A percentile compares a stretch with the other conserved stretches of the same genome.
Evolutionary conservation across 495 filamentous ascomycete genomes (phyloP).

Genomic region (Massariosphaeria phaeospora): DNA sequence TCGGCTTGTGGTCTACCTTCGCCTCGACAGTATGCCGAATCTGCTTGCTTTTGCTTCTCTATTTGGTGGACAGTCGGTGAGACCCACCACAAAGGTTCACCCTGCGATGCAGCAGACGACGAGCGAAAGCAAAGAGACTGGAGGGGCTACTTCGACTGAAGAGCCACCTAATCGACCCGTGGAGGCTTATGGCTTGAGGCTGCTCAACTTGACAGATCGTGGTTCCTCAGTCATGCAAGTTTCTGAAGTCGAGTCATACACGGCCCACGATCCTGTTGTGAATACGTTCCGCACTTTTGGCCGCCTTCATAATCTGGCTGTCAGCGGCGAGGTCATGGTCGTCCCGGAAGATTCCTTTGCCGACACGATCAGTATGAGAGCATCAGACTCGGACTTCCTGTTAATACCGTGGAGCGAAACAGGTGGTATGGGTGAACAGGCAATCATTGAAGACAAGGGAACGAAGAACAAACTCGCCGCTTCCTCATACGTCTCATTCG

Average conservation of each 20-base stretch:
- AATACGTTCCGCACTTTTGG: constrained; percentile 90
- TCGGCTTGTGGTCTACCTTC: constrained; percentile 62
- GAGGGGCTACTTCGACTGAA: background rate
- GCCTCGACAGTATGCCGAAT: constrained; percentile 84
- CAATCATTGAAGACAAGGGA: constrained; percentile 41
- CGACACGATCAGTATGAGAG: constrained; percentile 63
- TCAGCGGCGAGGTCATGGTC: constrained; percentile 73
- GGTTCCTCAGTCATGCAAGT: constrained; percentile 94
- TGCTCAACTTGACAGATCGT: constrained; percentile 88
- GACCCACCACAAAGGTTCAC: constrained; percentile 22
- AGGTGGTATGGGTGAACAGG: constrained; percentile 62
- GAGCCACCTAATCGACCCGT: constrained; percentile 49
- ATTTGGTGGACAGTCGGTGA: constrained; percentile 49
- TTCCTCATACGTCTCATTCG: constrained; percentile 38
- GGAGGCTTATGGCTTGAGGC: constrained; percentile 77
- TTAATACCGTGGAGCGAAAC: constrained; percentile 88
- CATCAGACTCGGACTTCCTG: constrained; percentile 70
- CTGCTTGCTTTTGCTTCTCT: constrained; percentile 80
- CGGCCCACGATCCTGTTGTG: constrained; percentile 76
- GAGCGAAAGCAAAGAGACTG: constrained; percentile 15
- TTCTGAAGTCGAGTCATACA: constrained; percentile 71
- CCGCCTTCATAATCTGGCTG: constrained; percentile 74
- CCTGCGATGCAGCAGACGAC: constrained; percentile 29
- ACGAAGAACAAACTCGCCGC: constrained; percentile 36
- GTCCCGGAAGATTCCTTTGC: constrained; percentile 73